A percentile compares a stretch with the other conserved stretches of the same genome.
Evolutionary conservation across 331 rosid genomes (phyloP).

Genomic region (Arachis monticola): DNA sequence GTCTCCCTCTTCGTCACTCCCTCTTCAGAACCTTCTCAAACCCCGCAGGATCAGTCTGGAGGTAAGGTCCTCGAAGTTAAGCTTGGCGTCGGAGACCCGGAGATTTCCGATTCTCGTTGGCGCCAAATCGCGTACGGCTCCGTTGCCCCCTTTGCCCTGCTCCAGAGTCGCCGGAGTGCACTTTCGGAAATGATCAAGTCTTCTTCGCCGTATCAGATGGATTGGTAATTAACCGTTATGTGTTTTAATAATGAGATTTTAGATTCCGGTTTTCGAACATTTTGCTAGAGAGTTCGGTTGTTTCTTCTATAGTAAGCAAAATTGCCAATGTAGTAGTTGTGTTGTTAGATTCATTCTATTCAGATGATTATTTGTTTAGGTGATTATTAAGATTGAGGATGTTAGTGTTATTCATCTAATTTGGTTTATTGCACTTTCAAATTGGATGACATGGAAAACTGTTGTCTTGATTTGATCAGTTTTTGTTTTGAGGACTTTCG

Average conservation of each 20-base stretch:
- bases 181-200: slow-evolving; percentile 55
- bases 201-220: slow-evolving; percentile 62
- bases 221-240: slow-evolving; percentile 56
- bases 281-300: neutral
- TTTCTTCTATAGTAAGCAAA: neutral
- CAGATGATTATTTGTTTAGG: neutral
- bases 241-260: slow-evolving; percentile 4
- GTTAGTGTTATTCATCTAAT: neutral
- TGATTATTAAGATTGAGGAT: neutral
- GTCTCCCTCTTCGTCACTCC: slow-evolving; percentile 63
- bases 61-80: slow-evolving; percentile 80
- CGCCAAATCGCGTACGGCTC: slow-evolving; percentile 86
- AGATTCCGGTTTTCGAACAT: slow-evolving; percentile 3
- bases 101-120: slow-evolving; percentile 61
- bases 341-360: slow-evolving; percentile 7
- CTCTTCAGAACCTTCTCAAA: slow-evolving; percentile 29
- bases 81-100: slow-evolving; percentile 66
- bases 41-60: slow-evolving; percentile 44
- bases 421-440: neutral
- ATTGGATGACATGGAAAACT: neutral
- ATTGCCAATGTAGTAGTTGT: neutral
- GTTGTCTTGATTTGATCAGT: neutral
- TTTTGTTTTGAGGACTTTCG: slow-evolving; percentile 8
- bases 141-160: slow-evolving; percentile 81
- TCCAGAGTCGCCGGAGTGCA: slow-evolving; percentile 79